Percentiles rank a stretch among this genome's conserved stretches.
These are phyloP conservation scores for Linum trigynum DNA, from an alignment of 345 rosid species.

Conservation along the genomic window DNA sequence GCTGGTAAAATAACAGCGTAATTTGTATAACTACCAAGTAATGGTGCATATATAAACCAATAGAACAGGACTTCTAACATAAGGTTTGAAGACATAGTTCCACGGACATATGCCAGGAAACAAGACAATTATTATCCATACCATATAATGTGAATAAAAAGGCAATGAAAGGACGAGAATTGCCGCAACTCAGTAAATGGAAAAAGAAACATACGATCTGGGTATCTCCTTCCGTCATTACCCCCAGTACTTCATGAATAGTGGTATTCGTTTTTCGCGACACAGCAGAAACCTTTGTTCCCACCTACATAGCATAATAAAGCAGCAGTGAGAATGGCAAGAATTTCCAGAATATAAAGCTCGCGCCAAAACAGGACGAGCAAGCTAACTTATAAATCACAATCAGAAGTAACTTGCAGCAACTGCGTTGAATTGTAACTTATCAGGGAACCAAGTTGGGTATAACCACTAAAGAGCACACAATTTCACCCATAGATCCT, in stretches of 20 bases:
- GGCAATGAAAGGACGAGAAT: background rate
- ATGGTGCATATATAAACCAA: background rate
- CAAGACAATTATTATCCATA: no score
- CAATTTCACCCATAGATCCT: no score
- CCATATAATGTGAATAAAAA: background rate
- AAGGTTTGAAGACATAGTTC: background rate
- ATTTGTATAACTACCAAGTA: background rate
- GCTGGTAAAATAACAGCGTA: no score
- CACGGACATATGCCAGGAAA: background rate
- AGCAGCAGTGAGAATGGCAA: background rate
- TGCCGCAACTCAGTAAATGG: background rate
- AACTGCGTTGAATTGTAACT: no score
- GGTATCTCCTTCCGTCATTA: constrained; percentile 66
- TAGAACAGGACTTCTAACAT: no score
- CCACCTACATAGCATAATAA: constrained; percentile 41
- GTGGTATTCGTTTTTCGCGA: constrained; percentile 96
- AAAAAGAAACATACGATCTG: constrained; percentile 56
- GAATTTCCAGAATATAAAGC: background rate
- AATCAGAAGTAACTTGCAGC: background rate
- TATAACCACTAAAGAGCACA: no score
- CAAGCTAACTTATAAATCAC: background rate
- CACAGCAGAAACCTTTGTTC: constrained; percentile 88
- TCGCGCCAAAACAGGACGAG: background rate
- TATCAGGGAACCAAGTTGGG: no score
- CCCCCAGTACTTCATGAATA: constrained; percentile 86